Evolutionary conservation across 176 grass and related monocot genomes (phyloP).

Genomic region (Oryza meyeriana): DNA sequence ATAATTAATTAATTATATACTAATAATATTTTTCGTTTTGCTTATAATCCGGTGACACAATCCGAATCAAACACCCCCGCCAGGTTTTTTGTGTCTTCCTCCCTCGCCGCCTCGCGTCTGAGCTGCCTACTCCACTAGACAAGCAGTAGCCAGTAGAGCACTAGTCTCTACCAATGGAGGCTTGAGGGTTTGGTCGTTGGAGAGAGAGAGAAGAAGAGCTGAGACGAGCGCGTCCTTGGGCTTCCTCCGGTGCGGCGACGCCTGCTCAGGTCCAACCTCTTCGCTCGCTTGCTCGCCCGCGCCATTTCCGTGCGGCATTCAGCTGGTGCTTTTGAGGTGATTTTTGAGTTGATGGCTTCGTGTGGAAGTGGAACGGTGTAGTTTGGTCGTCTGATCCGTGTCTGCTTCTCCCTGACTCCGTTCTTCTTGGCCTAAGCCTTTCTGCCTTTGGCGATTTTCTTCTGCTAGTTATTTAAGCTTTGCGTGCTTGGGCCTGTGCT

Average conservation of each 20-base stretch:
- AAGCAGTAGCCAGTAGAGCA: not conserved
- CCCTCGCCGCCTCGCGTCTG: conserved; percentile 2
- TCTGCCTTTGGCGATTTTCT: not conserved
- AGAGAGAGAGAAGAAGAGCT: not conserved
- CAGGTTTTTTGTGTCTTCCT: conserved; percentile 25
- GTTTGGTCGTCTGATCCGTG: conserved; percentile 30
- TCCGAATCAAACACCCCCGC: no score
- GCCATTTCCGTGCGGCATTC: conserved; percentile 10
- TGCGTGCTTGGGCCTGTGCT: not conserved
- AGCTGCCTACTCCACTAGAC: not conserved
- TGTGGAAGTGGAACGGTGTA: not conserved
- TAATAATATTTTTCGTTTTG: no score
- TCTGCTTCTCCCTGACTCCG: not conserved
- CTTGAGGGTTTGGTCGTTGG: conserved; percentile 25
- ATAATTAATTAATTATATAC: no score
- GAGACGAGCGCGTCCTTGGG: not conserved
- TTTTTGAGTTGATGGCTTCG: not conserved
- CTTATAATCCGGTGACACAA: no score
- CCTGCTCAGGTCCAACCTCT: conserved; percentile 16
- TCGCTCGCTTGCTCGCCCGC: not conserved
- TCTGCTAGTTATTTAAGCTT: not conserved
- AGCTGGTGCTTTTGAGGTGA: not conserved
- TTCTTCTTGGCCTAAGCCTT: not conserved
- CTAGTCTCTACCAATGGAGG: conserved; percentile 15
- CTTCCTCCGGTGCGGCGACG: conserved; percentile 2